Conservation (phyloP, 2,329 filamentous ascomycete genomes). For the Sclerotinia nivalis region DNA sequence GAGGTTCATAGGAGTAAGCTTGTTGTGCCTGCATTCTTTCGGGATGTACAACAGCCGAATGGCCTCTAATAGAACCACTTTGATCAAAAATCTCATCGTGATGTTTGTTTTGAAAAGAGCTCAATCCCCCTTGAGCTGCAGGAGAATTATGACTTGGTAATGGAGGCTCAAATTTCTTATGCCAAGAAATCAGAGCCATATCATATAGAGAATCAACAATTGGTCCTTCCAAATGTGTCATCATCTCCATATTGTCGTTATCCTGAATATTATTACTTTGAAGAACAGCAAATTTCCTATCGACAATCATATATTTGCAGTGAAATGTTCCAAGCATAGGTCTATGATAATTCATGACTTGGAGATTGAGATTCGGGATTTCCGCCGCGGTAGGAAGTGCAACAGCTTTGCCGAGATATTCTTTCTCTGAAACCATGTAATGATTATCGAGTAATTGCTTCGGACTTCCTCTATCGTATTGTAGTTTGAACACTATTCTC, state of each 20-base stretch:
- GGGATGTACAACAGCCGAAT: slow-evolving; percentile 32
- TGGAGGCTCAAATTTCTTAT: slow-evolving; percentile 59
- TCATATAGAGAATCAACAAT: slow-evolving; percentile 78
- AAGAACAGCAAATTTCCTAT: slow-evolving; percentile 67
- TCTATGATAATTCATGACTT: slow-evolving; percentile 72
- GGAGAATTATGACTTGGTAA: slow-evolving; percentile 57
- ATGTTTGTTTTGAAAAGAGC: slow-evolving; percentile 28
- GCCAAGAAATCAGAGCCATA: slow-evolving; percentile 71
- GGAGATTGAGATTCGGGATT: slow-evolving; percentile 69
- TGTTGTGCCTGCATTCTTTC: slow-evolving; percentile 26
- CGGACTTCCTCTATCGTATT: slow-evolving; percentile 70
- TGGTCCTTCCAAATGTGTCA: slow-evolving; percentile 71
- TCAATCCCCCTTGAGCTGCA: slow-evolving; percentile 44
- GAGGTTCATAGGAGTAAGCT: slow-evolving; percentile 30
- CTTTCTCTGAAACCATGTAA: slow-evolving; percentile 56
- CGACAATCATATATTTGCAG: slow-evolving; percentile 75
- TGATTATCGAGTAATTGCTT: slow-evolving; percentile 68
- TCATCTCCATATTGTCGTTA: slow-evolving; percentile 81
- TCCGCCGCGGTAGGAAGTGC: slow-evolving; percentile 62
- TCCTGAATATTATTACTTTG: slow-evolving; percentile 80
- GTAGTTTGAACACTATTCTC: slow-evolving; percentile 67
- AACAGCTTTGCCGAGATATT: slow-evolving; percentile 60
- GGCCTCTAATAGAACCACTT: slow-evolving; percentile 40
- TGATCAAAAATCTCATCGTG: slow-evolving; percentile 38
- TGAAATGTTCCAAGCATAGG: slow-evolving; percentile 74